Evolutionary conservation across 208 protist genomes (phyloP), one percentile per base, ranked within the genome.

Genomic region (Trypanosomatidae sp.): DNA sequence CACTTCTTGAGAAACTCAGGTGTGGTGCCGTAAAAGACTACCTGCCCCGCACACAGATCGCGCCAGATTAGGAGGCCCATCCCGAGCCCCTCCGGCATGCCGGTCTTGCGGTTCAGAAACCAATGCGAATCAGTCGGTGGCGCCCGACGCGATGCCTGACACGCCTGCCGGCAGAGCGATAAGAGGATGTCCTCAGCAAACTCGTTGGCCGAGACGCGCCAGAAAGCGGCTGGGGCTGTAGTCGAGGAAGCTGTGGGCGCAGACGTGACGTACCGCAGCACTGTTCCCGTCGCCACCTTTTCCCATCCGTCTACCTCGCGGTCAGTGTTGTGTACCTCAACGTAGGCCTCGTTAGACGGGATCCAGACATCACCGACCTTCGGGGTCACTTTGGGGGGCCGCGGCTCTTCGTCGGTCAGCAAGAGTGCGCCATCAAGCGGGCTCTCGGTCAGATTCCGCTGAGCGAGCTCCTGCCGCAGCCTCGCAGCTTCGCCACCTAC

Each of bases 101-200:
- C 70, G 0, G 71, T 68, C 17, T 78, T 74, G 50, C 73, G 58
- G 59, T 81, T 81, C 30, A 81, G 69, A 22, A 90, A 39, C 87
- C 88, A 92, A 73, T 87, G 88, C 46, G 68, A 46, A 56, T 90
- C 88, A 46, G 76, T 66, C 28, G 80, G 81, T 3, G 60, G 49
- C 9, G 87, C 85, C 10, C 67, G 66, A 10, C 87, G 87, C 12
- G 83, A 78, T 10, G 41, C 69, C 60, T 76, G 73, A 56, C 85
- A 90, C 4, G 77, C 85, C 30, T 80, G 71, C 36, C 87, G 84
- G 73, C 84, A 91, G 15, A 91, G 74, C 9, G 83, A 78, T 8
- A 91, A 76, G 12, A 89, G 66, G 9, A 91, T 72, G 46, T 91
- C 87, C 53, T 91, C 87, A 7, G 82, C 82, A 62, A 81, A 87